Evolutionary conservation across 805 yeast species (phyloP).

Genomic region (Wickerhamomyces bisporus): DNA sequence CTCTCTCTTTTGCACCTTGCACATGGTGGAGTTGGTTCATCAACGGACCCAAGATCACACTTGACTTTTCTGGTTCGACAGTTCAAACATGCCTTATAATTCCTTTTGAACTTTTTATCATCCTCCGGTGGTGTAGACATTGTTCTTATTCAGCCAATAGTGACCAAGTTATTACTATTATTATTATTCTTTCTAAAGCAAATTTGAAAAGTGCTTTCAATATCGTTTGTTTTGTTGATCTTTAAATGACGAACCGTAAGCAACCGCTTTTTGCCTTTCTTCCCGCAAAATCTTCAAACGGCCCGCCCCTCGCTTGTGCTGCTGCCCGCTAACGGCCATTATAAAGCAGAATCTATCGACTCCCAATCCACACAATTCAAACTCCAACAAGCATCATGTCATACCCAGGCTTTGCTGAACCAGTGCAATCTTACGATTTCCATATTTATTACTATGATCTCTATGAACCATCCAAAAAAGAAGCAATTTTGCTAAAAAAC

Average conservation of each 20-base stretch:
- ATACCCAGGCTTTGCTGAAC: constrained; percentile 1
- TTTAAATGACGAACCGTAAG: too few species aligned
- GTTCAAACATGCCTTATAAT: constrained; percentile 78
- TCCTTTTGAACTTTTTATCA: constrained; percentile 44
- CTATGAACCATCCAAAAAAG: constrained; percentile 26
- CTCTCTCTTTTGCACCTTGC: constrained; percentile 80
- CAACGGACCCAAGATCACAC: constrained; percentile 79
- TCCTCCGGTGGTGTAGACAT: constrained; percentile 1
- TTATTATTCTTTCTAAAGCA: too few species aligned
- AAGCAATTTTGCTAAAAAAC: constrained; percentile 35
- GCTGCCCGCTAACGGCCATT: too few species aligned
- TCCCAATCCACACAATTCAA: too few species aligned
- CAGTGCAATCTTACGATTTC: constrained; percentile 39
- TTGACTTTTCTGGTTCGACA: constrained; percentile 81
- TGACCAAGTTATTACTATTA: too few species aligned
- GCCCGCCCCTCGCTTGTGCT: background rate
- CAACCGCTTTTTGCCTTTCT: constrained; percentile 1
- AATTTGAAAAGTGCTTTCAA: too few species aligned
- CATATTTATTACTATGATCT: constrained; percentile 45
- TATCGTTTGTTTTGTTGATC: too few species aligned
- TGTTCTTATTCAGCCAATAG: background rate
- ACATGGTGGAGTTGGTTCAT: constrained; percentile 80
- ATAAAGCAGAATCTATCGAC: too few species aligned
- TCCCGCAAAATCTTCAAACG: background rate
- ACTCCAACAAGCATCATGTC: too few species aligned